Conservation (phyloP, 1,284 basidiomycete species). For the Marasmius oreades region DNA sequence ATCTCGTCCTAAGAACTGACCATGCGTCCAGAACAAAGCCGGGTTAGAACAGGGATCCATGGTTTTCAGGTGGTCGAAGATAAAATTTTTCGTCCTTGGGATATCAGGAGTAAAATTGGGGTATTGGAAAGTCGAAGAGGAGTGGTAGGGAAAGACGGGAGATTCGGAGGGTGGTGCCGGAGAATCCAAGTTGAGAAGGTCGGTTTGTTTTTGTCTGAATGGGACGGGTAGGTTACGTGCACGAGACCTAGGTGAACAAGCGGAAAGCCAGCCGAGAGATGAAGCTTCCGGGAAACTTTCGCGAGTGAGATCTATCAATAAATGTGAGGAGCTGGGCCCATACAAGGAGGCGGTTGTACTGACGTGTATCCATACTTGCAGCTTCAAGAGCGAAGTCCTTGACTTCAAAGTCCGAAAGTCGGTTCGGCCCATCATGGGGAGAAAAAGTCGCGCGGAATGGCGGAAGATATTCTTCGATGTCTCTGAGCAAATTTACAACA, state of each 20-base stretch:
- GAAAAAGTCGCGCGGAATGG: conserved; percentile 36
- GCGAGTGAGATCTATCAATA: conserved; percentile 3
- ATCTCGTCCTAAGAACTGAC: conserved; percentile 53
- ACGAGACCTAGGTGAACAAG: conserved; percentile 37
- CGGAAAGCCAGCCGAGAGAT: conserved; percentile 34
- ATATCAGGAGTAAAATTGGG: conserved; percentile 23
- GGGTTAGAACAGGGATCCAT: conserved; percentile 68
- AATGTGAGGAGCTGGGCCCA: conserved; percentile 4
- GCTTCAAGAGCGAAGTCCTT: conserved; percentile 37
- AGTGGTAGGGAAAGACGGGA: conserved; percentile 7
- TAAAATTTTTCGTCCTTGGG: conserved; percentile 42
- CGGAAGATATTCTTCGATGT: conserved; percentile 32
- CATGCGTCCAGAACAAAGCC: conserved; percentile 42
- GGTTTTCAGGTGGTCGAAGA: conserved; percentile 43
- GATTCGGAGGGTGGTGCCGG: neutral
- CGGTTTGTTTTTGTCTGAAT: neutral
- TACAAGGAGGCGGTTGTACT: conserved; percentile 16
- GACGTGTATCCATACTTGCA: conserved; percentile 37
- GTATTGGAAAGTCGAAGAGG: conserved; percentile 20
- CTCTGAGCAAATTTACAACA: conserved; percentile 30
- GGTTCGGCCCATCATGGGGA: conserved; percentile 41
- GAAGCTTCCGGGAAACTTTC: conserved; percentile 26
- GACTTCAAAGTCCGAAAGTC: conserved; percentile 40
- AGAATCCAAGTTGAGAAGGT: neutral
- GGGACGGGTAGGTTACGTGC: conserved; percentile 21